Evolutionary conservation across 2,329 filamentous ascomycete genomes (phyloP).

Genomic region (Ophiostoma australiae): DNA sequence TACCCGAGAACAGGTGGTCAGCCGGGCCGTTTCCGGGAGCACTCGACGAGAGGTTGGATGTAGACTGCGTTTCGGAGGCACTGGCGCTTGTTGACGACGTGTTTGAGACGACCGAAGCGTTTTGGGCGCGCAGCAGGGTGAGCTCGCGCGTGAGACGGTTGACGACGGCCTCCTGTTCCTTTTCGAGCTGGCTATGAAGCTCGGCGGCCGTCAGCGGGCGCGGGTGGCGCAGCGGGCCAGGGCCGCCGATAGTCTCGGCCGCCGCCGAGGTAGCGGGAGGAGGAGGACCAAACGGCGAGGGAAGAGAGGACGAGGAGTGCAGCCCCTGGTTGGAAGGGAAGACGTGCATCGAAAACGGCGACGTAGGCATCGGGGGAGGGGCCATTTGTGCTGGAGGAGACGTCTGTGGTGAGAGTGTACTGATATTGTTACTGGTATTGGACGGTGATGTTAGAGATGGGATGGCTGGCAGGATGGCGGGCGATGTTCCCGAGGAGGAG

Average conservation of each 20-base stretch:
- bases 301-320: slow-evolving; percentile 41
- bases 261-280: slow-evolving; percentile 35
- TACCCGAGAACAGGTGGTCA: slow-evolving; percentile 47
- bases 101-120: slow-evolving; percentile 62
- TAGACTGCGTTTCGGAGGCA: slow-evolving; percentile 33
- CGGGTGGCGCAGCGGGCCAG: slow-evolving; percentile 77
- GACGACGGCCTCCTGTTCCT: slow-evolving; percentile 92
- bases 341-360: slow-evolving; percentile 50
- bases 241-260: slow-evolving; percentile 46
- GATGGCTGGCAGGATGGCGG: not conserved
- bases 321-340: slow-evolving; percentile 51
- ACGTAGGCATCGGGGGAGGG: slow-evolving; percentile 37
- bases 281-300: slow-evolving; percentile 36
- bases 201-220: slow-evolving; percentile 83
- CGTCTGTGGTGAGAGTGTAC: not conserved
- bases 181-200: slow-evolving; percentile 82
- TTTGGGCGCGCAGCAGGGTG: slow-evolving; percentile 69
- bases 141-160: slow-evolving; percentile 91
- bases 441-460: not conserved
- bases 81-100: slow-evolving; percentile 57
- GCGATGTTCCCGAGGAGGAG: slow-evolving; percentile 31
- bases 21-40: slow-evolving; percentile 38
- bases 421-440: not conserved
- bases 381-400: slow-evolving; percentile 36
- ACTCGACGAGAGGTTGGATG: slow-evolving; percentile 31